Conservation (phyloP, 805 yeast species). For the Saccharomycopsis selenospora region DNA sequence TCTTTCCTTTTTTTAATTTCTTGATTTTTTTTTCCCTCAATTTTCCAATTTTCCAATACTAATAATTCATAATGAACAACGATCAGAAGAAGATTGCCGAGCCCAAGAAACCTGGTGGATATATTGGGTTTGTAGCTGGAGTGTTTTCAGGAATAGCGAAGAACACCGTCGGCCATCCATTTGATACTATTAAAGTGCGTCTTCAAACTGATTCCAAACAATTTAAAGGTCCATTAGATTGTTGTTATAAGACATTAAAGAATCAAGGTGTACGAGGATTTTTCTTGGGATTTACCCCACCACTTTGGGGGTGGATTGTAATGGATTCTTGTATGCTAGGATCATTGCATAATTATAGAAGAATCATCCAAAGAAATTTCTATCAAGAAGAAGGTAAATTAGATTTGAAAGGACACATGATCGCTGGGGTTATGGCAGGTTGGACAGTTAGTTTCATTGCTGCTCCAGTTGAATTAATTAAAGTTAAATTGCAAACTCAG, state of each 20-base stretch:
- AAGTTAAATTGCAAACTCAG: conserved; percentile 84
- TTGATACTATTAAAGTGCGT: conserved; percentile 84
- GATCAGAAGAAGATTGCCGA: no score
- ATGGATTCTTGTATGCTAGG: conserved; percentile 94
- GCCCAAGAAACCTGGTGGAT: no score
- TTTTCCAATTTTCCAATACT: no score
- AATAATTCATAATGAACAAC: no score
- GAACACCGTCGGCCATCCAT: conserved; percentile 88
- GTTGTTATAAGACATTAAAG: conserved; percentile 60
- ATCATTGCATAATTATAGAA: conserved; percentile 68
- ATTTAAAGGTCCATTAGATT: conserved; percentile 77
- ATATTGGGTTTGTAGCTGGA: conserved; percentile 82
- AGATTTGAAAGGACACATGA: conserved; percentile 66
- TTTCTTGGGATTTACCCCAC: conserved; percentile 89
- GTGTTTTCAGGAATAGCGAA: conserved; percentile 81
- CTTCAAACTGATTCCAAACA: conserved; percentile 67
- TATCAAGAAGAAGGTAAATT: conserved; percentile 54
- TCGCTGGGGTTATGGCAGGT: conserved; percentile 76
- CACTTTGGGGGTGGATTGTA: conserved; percentile 85
- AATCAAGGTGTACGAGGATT: conserved; percentile 76
- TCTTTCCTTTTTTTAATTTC: no score
- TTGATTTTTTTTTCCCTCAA: no score
- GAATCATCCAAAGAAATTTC: conserved; percentile 55
- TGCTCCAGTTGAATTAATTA: conserved; percentile 86
- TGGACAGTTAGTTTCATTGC: conserved; percentile 94